Percentiles rank a stretch among this genome's conserved stretches.
Conservation (phyloP, 2,329 filamentous ascomycete genomes). For the Fusarium sp. region DNA sequence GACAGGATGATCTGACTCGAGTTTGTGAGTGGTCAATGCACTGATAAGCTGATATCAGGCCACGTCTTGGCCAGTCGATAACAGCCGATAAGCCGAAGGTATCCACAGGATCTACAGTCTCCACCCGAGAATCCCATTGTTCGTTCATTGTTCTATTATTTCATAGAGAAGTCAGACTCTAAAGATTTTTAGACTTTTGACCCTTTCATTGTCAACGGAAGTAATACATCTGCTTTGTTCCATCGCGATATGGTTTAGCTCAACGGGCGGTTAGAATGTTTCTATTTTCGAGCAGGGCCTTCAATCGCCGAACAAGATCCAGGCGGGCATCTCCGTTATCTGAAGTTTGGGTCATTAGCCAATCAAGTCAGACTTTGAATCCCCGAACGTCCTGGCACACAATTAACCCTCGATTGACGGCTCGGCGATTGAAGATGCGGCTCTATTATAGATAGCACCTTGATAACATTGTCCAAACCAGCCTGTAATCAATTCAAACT, state of each 20-base stretch:
- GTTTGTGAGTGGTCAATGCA: background rate
- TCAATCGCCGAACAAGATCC: background rate
- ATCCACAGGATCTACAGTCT: background rate
- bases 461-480: background rate
- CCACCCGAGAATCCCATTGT: background rate
- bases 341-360: fast-evolving
- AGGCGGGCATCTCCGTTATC: background rate
- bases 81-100: background rate
- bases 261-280: background rate
- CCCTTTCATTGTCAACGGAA: fast-evolving
- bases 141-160: background rate
- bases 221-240: background rate
- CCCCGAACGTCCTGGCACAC: background rate
- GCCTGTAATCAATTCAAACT: background rate
- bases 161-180: background rate
- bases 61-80: background rate
- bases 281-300: background rate
- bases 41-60: background rate
- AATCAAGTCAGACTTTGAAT: background rate
- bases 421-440: background rate
- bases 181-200: fast-evolving
- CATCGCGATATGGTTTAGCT: too few species aligned
- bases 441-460: background rate
- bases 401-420: background rate
- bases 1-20: background rate